phyloP scores from a whole-genome alignment of 139 green algal species.

The Yamagishiella unicocca region DNA sequence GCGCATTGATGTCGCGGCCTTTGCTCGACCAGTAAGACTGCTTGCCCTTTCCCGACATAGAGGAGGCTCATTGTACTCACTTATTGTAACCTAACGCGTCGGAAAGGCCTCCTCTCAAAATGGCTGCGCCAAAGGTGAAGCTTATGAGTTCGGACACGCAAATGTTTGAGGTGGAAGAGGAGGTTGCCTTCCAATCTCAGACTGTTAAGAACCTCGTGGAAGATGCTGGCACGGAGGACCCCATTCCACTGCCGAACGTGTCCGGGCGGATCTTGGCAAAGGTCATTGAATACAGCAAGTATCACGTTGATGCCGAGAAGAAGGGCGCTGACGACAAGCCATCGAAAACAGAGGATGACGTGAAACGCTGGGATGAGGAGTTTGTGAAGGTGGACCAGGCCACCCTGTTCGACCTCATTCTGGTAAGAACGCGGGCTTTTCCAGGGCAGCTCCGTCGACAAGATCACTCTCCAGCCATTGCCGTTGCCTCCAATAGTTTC shows the following conservation, averaged over 20 bases:
- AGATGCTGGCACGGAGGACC: slow-evolving; percentile 66
- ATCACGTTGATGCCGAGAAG: slow-evolving; percentile 90
- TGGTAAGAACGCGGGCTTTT: slow-evolving; percentile 71
- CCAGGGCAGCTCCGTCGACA: not conserved
- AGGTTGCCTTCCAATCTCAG: slow-evolving; percentile 82
- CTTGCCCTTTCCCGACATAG: no score
- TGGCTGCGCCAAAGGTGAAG: slow-evolving; percentile 47
- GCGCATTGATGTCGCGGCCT: no score
- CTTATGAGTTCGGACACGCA: slow-evolving; percentile 62
- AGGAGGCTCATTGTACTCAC: no score
- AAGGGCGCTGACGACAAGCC: slow-evolving; percentile 80
- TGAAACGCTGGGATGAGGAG: slow-evolving; percentile 92
- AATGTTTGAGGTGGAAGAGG: slow-evolving; percentile 79
- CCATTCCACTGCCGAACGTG: slow-evolving; percentile 91
- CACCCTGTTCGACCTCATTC: slow-evolving; percentile 98
- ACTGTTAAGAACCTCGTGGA: slow-evolving; percentile 92
- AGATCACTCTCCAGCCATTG: no score
- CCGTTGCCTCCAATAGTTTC: no score
- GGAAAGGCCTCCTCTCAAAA: no score
- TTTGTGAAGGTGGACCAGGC: slow-evolving; percentile 98
- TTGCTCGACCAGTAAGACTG: no score
- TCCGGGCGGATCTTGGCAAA: slow-evolving; percentile 78
- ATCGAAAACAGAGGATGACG: slow-evolving; percentile 88
- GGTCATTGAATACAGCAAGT: slow-evolving; percentile 98
- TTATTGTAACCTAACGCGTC: no score